A percentile compares a stretch with the other conserved stretches of the same genome.
Evolutionary conservation across 192 early-diverging fungal genomes (phyloP).

Genomic region (Coemansia sp.): DNA sequence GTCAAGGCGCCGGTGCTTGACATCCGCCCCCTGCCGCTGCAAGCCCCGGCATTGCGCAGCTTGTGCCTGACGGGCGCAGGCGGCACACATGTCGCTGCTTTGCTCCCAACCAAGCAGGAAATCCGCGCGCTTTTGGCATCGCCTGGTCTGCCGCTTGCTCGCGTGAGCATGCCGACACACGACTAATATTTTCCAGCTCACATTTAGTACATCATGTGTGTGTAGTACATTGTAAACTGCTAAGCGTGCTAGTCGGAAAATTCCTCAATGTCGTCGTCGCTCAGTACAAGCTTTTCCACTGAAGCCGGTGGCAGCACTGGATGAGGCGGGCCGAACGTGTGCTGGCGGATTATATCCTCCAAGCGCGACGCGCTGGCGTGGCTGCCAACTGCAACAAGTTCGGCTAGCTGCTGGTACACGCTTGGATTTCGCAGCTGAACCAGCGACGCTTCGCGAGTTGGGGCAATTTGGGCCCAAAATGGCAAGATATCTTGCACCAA

Average conservation of each 20-base stretch:
- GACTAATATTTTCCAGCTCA: background rate
- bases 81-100: conserved; percentile 1
- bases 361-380: background rate
- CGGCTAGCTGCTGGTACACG: background rate
- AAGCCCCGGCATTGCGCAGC: conserved; percentile 12
- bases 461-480: conserved; percentile 21
- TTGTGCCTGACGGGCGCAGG: conserved; percentile 11
- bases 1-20: conserved; percentile 27
- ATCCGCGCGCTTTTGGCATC: conserved; percentile 14
- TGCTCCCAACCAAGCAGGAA: conserved; percentile 13
- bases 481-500: conserved; percentile 20
- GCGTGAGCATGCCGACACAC: background rate
- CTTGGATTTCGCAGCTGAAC: background rate
- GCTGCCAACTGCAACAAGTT: background rate
- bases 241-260: conserved; percentile 29
- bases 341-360: background rate
- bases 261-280: conserved; percentile 48
- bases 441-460: background rate
- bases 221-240: background rate
- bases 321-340: background rate
- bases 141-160: conserved; percentile 12
- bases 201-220: no score
- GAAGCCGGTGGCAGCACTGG: background rate
- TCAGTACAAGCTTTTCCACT: conserved; percentile 28
- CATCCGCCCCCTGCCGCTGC: conserved; percentile 5